phyloP scores from a whole-genome alignment of 2,329 filamentous ascomycete genomes.

The Cucurbitaria berberidis region DNA sequence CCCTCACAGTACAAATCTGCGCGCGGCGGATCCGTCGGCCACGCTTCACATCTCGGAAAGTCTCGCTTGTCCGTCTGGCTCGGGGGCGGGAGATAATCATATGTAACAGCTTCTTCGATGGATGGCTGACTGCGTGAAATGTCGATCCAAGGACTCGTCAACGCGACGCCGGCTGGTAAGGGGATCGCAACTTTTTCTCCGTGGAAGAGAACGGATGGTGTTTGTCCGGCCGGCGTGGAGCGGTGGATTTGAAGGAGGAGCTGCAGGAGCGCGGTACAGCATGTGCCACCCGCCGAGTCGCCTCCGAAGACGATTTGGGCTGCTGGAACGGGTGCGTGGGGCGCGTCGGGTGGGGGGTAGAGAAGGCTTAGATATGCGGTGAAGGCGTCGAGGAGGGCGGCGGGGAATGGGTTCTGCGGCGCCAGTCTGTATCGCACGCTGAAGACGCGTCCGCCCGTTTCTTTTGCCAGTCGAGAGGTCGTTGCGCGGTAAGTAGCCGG shows the following conservation, averaged over 20 bases:
- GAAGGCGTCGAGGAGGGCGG: constrained; percentile 74
- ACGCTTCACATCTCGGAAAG: constrained; percentile 57
- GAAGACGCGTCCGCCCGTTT: constrained; percentile 71
- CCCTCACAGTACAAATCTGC: constrained; percentile 57
- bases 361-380: constrained; percentile 75
- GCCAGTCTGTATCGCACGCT: constrained; percentile 76
- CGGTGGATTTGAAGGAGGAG: constrained; percentile 69
- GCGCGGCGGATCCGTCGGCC: constrained; percentile 55
- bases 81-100: constrained; percentile 67
- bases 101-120: constrained; percentile 59
- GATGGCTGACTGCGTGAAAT: constrained; percentile 68
- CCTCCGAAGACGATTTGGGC: constrained; percentile 73
- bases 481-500: constrained; percentile 68
- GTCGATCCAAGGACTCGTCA: constrained; percentile 75
- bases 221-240: constrained; percentile 48
- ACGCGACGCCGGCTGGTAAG: constrained; percentile 69
- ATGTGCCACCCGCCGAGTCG: constrained; percentile 78
- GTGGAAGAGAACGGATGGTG: constrained; percentile 63
- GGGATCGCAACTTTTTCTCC: constrained; percentile 64
- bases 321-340: constrained; percentile 69
- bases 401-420: constrained; percentile 76
- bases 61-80: constrained; percentile 43
- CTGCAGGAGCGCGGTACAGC: constrained; percentile 70
- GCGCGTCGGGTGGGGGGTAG: constrained; percentile 71
- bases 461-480: constrained; percentile 67